A percentile compares a stretch with the other conserved stretches of the same genome.
Conservation (phyloP, 1,284 basidiomycete genomes). For the Leccinum pallidistipes region DNA sequence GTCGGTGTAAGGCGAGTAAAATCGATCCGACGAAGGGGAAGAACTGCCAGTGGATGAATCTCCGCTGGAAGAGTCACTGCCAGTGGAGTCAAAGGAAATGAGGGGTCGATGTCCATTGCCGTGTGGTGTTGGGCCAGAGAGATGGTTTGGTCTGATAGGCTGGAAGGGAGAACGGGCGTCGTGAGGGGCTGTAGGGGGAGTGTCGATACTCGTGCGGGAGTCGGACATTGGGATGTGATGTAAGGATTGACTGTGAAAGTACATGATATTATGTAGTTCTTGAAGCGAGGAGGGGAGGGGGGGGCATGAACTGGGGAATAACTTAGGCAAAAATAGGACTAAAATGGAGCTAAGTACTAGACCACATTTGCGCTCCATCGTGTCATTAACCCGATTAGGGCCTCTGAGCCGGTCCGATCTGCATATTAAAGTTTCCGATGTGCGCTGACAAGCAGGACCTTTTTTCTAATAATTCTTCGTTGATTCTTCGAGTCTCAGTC, state of each 20-base stretch:
- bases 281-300: not conserved
- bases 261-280: conserved; percentile 9
- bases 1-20: conserved; percentile 10
- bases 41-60: not conserved
- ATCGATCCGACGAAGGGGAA: not conserved
- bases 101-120: not conserved
- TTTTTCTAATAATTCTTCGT: not conserved
- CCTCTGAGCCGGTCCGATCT: not conserved
- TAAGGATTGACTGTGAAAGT: not conserved
- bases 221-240: conserved; percentile 3
- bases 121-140: not conserved
- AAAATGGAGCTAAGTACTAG: not conserved
- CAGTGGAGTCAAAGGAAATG: conserved; percentile 14
- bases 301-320: conserved; percentile 7
- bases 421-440: not conserved
- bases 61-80: conserved; percentile 8
- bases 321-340: conserved; percentile 6
- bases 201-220: not conserved
- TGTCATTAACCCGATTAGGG: not conserved
- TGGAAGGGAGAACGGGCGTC: not conserved
- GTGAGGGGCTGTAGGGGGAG: not conserved
- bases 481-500: too few relatives aligned
- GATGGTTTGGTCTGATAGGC: not conserved
- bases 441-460: not conserved
- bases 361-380: not conserved